Evolutionary conservation across 2,329 filamentous ascomycete genomes (phyloP).

Genomic region (Xylariales sp.): DNA sequence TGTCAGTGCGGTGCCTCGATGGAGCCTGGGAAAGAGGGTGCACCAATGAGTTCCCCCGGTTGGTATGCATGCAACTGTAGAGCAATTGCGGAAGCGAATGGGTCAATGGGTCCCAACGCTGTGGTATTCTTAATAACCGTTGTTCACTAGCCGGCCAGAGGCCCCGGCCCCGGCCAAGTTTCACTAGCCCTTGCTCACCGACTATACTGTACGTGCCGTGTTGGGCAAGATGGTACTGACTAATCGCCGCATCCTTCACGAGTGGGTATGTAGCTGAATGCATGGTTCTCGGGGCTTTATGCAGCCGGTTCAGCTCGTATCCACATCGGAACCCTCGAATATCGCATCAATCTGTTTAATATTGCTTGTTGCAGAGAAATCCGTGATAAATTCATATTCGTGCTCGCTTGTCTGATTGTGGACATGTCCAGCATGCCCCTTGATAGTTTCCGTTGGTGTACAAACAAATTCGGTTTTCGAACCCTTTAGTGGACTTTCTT

Average conservation of each 20-base stretch:
- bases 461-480: background rate
- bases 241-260: conserved; percentile 1
- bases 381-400: conserved; percentile 5
- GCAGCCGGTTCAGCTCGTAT: conserved; percentile 24
- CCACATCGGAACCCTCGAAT: background rate
- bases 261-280: conserved; percentile 11
- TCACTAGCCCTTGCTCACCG: conserved; percentile 8
- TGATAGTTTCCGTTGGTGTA: conserved; percentile 10
- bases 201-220: background rate
- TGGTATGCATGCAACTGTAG: conserved; percentile 18
- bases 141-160: background rate
- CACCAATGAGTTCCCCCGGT: conserved; percentile 18
- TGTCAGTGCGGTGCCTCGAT: conserved; percentile 22
- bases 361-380: background rate
- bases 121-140: conserved; percentile 24
- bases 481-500: conserved; percentile 19
- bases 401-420: background rate
- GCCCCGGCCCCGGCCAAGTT: background rate
- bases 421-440: conserved; percentile 24
- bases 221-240: conserved; percentile 10
- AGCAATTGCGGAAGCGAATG: background rate
- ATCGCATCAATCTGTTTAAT: conserved; percentile 19
- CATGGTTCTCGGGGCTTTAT: conserved; percentile 28
- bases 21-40: background rate
- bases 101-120: conserved; percentile 22